phyloP scores from a whole-genome alignment of 176 grass and related monocot genomes.

The Avena insularis region DNA sequence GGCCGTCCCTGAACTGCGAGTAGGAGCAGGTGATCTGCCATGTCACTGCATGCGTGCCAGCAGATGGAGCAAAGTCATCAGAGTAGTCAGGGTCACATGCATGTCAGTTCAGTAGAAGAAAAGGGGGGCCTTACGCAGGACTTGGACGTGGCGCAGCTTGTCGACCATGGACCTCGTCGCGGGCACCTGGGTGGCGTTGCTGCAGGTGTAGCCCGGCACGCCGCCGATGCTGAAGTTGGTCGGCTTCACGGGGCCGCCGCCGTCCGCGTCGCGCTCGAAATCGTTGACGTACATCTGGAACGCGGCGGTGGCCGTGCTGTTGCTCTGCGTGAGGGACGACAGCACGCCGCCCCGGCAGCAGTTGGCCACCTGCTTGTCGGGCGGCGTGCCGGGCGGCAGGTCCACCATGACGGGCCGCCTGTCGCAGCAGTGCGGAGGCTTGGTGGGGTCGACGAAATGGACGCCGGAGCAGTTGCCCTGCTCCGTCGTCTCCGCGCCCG shows the following conservation, averaged over 20 bases:
- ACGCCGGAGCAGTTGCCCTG: conserved; percentile 61
- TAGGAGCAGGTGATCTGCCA: conserved; percentile 74
- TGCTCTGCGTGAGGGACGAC: conserved; percentile 52
- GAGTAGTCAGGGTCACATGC: neutral
- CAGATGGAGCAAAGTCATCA: neutral
- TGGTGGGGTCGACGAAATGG: neutral
- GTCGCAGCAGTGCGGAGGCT: conserved; percentile 61
- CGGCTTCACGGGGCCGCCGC: conserved; percentile 25
- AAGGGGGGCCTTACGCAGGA: conserved; percentile 42
- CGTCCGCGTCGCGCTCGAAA: neutral
- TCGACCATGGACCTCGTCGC: conserved; percentile 53
- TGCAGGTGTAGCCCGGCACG: conserved; percentile 74
- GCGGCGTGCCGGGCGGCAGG: conserved; percentile 50
- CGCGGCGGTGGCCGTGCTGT: conserved; percentile 7
- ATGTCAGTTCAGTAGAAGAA: neutral
- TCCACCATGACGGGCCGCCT: conserved; percentile 53
- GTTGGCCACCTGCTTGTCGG: conserved; percentile 54
- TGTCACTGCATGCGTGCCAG: conserved; percentile 53
- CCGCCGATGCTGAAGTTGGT: conserved; percentile 59
- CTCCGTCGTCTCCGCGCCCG: conserved; percentile 64
- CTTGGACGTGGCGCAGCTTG: conserved; percentile 38
- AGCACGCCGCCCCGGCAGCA: conserved; percentile 74
- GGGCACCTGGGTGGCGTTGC: conserved; percentile 44
- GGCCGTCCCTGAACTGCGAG: conserved; percentile 69
- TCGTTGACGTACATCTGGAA: conserved; percentile 57